Evolutionary conservation across 331 rosid species (phyloP), one percentile per base, ranked within the genome.

Genomic region (Prunus yedoensis): DNA sequence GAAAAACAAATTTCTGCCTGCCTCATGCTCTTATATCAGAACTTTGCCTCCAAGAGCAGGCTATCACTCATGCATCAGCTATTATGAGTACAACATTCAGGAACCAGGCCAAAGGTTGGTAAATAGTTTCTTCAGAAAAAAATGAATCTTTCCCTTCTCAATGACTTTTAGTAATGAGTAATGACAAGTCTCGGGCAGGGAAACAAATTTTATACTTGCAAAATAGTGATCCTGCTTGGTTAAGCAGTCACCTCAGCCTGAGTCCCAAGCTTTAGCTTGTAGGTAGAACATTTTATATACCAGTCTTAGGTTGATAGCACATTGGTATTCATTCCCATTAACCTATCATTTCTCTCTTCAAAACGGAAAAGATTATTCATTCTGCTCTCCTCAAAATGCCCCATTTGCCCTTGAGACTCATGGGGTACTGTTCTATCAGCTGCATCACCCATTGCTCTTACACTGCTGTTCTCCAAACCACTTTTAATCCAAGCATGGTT

Each of bases 401-500:
- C 88, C 73, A 75, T 71, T 76, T 79, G 85, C 83, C 82, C 84
- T 69, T 74, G 87, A 80, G 91, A 81, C 59, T 71, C 84, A 63
- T 82, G 78, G 82, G 86, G 78, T 35, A 70, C 38, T 71, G 78
- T 81, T 76, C 86, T 81, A 60, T 86, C 86, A 77, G 92, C 79
- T 47, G 87, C 75, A 38, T 87, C 93, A 70, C 89, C 86, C 87
- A 85, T 84, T 71, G 83, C 87, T 79, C 90, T 90, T 76, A 81
- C 92, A 75, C 87, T 87, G 59, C 83, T 86, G 79, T 81, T 90
- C 92, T 92, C 97, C 84, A 94, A 84, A 71, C 97, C 99, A 85
- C 99, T 90, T 78, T 88, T 94, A 69, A 92, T 89, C 99, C 99
- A 94, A 81, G 97, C 97, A 77, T 92, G 92, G 81, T 89, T 92